Percentiles rank a stretch among this genome's conserved stretches.
These are phyloP conservation scores for Tolypocladium inflatum DNA, from an alignment of 2,329 filamentous ascomycete genomes.

Conservation along the genomic window DNA sequence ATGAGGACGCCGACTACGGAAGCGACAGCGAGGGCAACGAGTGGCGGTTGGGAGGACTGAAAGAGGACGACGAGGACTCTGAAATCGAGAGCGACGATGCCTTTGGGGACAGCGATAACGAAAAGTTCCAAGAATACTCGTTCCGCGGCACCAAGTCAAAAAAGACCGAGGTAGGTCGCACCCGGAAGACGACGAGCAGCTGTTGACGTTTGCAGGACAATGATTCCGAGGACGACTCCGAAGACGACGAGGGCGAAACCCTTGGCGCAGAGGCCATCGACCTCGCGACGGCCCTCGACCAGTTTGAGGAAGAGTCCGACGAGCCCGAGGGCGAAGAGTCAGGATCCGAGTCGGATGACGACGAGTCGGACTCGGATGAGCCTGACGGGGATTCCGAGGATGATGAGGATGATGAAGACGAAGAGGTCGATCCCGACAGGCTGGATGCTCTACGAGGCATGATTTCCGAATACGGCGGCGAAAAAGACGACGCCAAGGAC, in stretches of 20 bases:
- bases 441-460: conserved; percentile 58
- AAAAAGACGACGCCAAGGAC: conserved; percentile 42
- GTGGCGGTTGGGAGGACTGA: conserved; percentile 63
- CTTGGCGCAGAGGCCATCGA: conserved; percentile 52
- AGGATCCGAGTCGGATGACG: conserved; percentile 31
- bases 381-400: conserved; percentile 38
- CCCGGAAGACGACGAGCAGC: too few species aligned
- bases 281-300: conserved; percentile 46
- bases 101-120: conserved; percentile 81
- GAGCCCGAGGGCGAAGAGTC: conserved; percentile 36
- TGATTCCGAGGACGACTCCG: conserved; percentile 44
- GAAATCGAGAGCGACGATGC: conserved; percentile 66
- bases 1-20: conserved; percentile 56
- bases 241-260: conserved; percentile 47
- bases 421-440: conserved; percentile 41
- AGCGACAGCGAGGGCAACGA: conserved; percentile 81
- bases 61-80: conserved; percentile 50
- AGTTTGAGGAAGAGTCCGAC: conserved; percentile 39
- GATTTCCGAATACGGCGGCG: conserved; percentile 59
- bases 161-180: conserved; percentile 15
- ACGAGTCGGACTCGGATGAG: conserved; percentile 32
- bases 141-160: conserved; percentile 39
- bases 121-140: conserved; percentile 66
- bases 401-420: conserved; percentile 29
- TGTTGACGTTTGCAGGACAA: conserved; percentile 1